A percentile compares a stretch with the other conserved stretches of the same genome.
Conservation (phyloP, 345 rosid species). For the Linum tenue region DNA sequence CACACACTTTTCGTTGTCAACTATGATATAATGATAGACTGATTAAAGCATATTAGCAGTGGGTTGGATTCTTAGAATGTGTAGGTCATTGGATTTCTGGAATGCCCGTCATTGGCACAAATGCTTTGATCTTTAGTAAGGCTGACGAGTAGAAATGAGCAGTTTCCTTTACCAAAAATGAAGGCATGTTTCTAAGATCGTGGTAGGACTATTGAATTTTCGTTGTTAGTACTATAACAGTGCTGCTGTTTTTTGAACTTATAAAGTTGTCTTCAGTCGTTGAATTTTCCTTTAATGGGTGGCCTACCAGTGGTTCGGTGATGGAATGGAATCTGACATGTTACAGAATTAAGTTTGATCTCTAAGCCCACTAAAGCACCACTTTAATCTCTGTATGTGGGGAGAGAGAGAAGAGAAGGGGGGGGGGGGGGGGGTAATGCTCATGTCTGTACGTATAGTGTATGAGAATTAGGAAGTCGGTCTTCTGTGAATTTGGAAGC, state of each 20-base stretch:
- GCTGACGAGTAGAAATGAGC: background rate
- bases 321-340: too few relatives aligned
- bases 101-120: background rate
- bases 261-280: background rate
- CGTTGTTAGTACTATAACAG: background rate
- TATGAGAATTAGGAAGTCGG: too few relatives aligned
- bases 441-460: too few relatives aligned
- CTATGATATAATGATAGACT: background rate
- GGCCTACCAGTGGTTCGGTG: too few relatives aligned
- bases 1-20: background rate
- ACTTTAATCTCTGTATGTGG: too few relatives aligned
- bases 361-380: too few relatives aligned
- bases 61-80: background rate
- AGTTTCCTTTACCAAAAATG: background rate
- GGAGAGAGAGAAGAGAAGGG: too few relatives aligned
- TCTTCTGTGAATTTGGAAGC: background rate
- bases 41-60: background rate
- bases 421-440: too few relatives aligned
- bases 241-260: too few relatives aligned
- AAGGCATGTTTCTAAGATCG: background rate
- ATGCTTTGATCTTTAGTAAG: background rate
- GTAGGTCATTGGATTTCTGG: background rate
- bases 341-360: too few relatives aligned
- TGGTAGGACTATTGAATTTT: background rate
- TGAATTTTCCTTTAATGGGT: too few relatives aligned